Evolutionary conservation across 2,329 filamentous ascomycete genomes (phyloP), one percentile per base, ranked within the genome.

Genomic region (Epichloe sylvatica): DNA sequence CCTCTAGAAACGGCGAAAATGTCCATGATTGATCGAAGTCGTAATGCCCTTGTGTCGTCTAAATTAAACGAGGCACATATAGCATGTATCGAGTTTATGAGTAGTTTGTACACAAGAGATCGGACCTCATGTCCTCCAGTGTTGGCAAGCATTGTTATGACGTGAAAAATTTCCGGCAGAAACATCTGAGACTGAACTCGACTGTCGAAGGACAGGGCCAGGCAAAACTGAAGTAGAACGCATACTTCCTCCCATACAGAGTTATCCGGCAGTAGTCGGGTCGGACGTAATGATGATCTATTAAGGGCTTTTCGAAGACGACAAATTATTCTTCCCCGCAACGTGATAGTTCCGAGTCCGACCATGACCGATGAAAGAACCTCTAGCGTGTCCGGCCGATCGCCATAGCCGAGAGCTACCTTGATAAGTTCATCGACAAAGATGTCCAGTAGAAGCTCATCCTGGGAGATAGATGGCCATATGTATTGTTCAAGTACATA

Each of bases 101-200:
- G 66, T 11, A 85, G 66, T 48, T 77, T 73, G 59, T 84, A 80
- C 3, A 84, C 78, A 19, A 78, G 67, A 7, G 74, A 62, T 45
- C 80, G 73, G 6, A 82, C 69, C 11, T 78, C 75, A 9, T 72
- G 64, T 11, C 72, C 64, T 6, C 81, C 81, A 1, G 77, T 83
- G 56, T 84, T 84, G 36, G 79, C 77, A 25, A 84, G 70, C 78
- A 85, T 83, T 0, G 81, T 84, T 51, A 84, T 78, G 45, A 84
- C 71, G 62, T 85, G 81, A 60, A 84, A 84, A 43, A 85, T 71
- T 59, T 85, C 81, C 0, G 81, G 81, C 5, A 85, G 66, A 56
- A 79, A 85, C 42, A 84, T 69, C 61, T 84, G 81, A 4, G 80
- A 75, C 61, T 85, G 81, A 13, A 81, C 73, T 21, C 80, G 77